Evolutionary conservation across 2,329 filamentous ascomycete species (phyloP), one percentile per base, ranked within the genome.

Genomic region (Apiospora pterosperma): DNA sequence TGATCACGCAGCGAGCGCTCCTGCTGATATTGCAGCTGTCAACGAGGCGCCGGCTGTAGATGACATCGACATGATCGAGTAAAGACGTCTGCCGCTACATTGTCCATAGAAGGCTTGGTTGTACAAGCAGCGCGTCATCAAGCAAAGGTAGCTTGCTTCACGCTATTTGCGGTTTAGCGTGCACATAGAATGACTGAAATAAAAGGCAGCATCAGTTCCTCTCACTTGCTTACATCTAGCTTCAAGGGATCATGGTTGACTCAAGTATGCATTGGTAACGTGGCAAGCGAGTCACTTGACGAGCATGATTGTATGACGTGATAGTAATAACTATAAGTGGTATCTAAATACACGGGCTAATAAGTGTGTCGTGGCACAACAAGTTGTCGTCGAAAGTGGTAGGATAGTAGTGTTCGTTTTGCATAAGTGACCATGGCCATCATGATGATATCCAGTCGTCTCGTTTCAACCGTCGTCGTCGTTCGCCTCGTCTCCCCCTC

Each of bases 31-130:
- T 21, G 70, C 74, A 11, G 70, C 72, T 65, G 66, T 71, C 25
- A 70, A 70, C 36, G 66, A 62, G 36, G 70, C 60, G 23, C 69
- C 63, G 36, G 67, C 73, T 21, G 79, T 77, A 42, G 87, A 88
- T 63, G 88, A 91, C 74, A 81, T 91, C 66, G 89, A 91, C 71
- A 91, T 92, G 90, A 90, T 91, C 73, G 87, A 89, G 79, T 89
- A 77, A 73, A 62, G 25, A 48, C 42, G 23, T 4, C 6, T 25
- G 4, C 11, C 12, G 23, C 42, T 25, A 25, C 42, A 48, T 16
- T 48, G 23, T 48, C 6, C 34, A 55, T 55, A 34, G 25, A 34
- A 55, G 28, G 28, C 7, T 25, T 14, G 42, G 12, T 5, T 48
- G 23, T 48, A 48, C 44, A 25, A 48, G 21, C 44, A 48, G 23